Evolutionary conservation across 169 alveolate genomes (phyloP).

Genomic region (Cryptosporidium baileyi): DNA sequence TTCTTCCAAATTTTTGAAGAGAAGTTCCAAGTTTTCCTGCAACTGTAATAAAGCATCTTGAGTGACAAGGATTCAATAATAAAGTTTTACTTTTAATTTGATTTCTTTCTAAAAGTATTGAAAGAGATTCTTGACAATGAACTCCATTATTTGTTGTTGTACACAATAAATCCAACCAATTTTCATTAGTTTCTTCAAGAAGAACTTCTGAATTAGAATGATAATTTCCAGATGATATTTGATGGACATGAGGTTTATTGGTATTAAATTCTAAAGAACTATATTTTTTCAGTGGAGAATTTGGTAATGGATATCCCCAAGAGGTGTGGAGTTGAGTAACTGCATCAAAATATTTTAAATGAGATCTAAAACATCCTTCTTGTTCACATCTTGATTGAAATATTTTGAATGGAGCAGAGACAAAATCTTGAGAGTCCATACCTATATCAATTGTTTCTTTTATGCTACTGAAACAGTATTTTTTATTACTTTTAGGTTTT

Average conservation of each 20-base stretch:
- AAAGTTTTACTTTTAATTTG: conserved; percentile 74
- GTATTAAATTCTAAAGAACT: background rate
- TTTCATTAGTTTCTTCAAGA: conserved; percentile 74
- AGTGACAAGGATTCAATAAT: conserved; percentile 74
- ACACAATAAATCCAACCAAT: conserved; percentile 72
- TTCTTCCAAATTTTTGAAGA: conserved; percentile 73
- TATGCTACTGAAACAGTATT: conserved; percentile 71
- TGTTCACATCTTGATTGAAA: conserved; percentile 65
- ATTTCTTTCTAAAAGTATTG: conserved; percentile 72
- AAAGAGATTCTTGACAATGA: conserved; percentile 77
- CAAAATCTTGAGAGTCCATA: conserved; percentile 48
- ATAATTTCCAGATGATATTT: background rate
- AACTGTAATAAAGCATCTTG: conserved; percentile 75
- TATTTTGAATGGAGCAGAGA: conserved; percentile 1
- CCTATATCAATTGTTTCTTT: conserved; percentile 13
- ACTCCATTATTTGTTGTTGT: conserved; percentile 69
- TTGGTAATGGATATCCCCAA: conserved; percentile 72
- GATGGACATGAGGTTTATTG: background rate
- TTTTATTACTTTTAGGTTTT: background rate
- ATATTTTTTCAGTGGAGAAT: conserved; percentile 5
- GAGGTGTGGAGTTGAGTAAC: conserved; percentile 75
- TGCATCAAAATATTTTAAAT: conserved; percentile 73
- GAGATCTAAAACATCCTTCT: conserved; percentile 71
- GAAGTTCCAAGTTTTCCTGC: conserved; percentile 75
- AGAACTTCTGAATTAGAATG: conserved; percentile 22